Evolutionary conservation across 148 eudicot species (phyloP).

Genomic region (Fagopyrum tataricum): DNA sequence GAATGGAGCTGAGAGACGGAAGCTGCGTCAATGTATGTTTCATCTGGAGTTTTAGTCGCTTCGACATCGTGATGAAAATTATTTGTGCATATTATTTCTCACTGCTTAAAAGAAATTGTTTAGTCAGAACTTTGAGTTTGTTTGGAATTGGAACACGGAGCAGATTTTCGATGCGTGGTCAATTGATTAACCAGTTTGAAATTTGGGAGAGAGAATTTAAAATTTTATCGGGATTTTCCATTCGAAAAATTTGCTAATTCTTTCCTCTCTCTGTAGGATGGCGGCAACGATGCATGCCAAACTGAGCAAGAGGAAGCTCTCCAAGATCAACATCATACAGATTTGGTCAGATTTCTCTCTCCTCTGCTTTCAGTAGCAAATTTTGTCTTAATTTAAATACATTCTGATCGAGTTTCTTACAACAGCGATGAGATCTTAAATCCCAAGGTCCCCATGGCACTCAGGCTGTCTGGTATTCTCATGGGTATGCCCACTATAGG

Average conservation of each 20-base stretch:
- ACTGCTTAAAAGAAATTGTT: not conserved
- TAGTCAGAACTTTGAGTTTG: not conserved
- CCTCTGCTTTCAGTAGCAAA: not conserved
- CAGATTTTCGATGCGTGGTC: not conserved
- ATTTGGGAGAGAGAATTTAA: not conserved
- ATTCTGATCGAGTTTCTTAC: not conserved
- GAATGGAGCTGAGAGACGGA: not conserved
- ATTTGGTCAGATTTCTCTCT: constrained; percentile 49
- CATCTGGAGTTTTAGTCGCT: not conserved
- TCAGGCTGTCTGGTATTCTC: constrained; percentile 85
- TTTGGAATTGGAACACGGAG: not conserved
- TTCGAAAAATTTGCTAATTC: not conserved
- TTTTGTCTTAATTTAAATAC: not conserved
- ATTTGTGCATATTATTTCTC: not conserved
- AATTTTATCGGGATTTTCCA: not conserved
- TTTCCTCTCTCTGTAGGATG: constrained; percentile 45
- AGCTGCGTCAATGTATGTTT: not conserved
- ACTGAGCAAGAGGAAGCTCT: constrained; percentile 61
- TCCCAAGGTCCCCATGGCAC: constrained; percentile 93
- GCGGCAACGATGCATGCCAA: constrained; percentile 95
- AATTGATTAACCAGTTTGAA: not conserved
- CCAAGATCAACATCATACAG: constrained; percentile 68
- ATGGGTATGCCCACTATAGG: constrained; percentile 51
- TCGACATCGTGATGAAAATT: not conserved
- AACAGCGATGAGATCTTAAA: constrained; percentile 85